Base-by-base conservation (phyloP, 495 filamentous ascomycete species). In the Xylaria bambusicola region DNA sequence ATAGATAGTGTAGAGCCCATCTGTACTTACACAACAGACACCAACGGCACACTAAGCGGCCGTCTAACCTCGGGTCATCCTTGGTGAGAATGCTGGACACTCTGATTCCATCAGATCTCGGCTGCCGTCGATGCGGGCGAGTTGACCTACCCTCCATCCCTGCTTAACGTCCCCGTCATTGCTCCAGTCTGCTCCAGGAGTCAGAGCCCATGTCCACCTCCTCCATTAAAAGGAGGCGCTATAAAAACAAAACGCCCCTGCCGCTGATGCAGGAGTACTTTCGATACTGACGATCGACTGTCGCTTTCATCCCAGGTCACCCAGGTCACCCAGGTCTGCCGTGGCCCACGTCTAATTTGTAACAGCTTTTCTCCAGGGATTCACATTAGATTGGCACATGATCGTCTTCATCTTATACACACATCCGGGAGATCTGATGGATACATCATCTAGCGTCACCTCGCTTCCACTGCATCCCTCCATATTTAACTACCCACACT, bases 341-440 rank as follows among this genome's bases (percentile, higher is more conserved):
- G 77, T 73, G 76, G 74, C 77, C 77, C 77, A 80, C 77, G 65
- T 71, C 67, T 66, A 73, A 74, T 76, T 74, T 78, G 74, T 77
- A 73, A 79, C 76, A 76, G 64, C 66, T 69, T 63, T 73, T 63
- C 64, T 67, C 73, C 76, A 77, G 74, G 77, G 77, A 77, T 78
- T 72, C 66, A 56, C 71, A 64, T 70, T 67, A 72, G 75, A 75
- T 77, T 77, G 67, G 71, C 74, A 65, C 75, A 76, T 65, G 73
- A 76, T 78, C 75, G 70, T 73, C 74, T 66, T 66, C 65, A 66
- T 71, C 67, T 71, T 71, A 72, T 68, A 71, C 49, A 59, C 56
- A 40, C 70, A 64, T 73, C 67, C 72, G 76, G 75, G 71, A 79
- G 77, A 80, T 79, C 77, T 77, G 71, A 74, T 68, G 73, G 75